These are phyloP conservation scores for Pythium sukuiense DNA, from an alignment of 352 stramenopile genomes.

Conservation along the genomic window DNA sequence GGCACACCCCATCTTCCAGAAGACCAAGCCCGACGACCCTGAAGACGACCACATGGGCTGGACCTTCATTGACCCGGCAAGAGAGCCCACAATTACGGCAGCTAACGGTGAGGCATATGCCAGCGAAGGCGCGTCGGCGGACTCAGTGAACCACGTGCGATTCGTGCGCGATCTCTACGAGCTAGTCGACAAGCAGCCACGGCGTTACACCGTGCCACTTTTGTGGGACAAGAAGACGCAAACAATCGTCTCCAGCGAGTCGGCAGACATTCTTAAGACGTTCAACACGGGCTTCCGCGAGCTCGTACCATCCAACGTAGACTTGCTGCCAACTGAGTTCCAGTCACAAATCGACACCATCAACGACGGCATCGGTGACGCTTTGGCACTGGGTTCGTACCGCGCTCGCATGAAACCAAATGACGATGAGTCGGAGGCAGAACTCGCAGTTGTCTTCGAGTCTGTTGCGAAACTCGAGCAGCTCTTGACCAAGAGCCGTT, in stretches of 20 bases:
- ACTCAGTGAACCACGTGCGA: constrained; percentile 60
- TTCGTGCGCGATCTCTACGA: constrained; percentile 84
- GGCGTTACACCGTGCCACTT: constrained; percentile 88
- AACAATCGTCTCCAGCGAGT: constrained; percentile 94
- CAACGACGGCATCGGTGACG: constrained; percentile 91
- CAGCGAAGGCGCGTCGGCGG: constrained; percentile 61
- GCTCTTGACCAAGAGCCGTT: constrained; percentile 66
- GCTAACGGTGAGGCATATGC: constrained; percentile 60
- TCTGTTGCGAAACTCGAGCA: constrained; percentile 65
- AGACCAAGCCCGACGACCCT: constrained; percentile 64
- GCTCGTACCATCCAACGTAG: constrained; percentile 60
- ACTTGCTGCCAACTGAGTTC: constrained; percentile 80
- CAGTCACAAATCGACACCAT: constrained; percentile 84
- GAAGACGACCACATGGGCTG: constrained; percentile 73
- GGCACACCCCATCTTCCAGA: constrained; percentile 86
- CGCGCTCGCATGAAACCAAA: constrained; percentile 89
- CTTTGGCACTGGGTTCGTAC: constrained; percentile 93
- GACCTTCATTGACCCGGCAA: constrained; percentile 68
- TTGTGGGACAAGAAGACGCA: constrained; percentile 90
- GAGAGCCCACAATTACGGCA: constrained; percentile 55
- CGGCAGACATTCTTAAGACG: constrained; percentile 92
- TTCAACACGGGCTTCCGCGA: constrained; percentile 82
- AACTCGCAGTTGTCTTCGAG: constrained; percentile 19
- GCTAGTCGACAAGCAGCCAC: constrained; percentile 63
- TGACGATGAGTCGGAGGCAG: constrained; percentile 83